A percentile compares a stretch with the other conserved stretches of the same genome.
phyloP scores from a whole-genome alignment of 139 green algal genomes.

The Chlamydomonas urium region DNA sequence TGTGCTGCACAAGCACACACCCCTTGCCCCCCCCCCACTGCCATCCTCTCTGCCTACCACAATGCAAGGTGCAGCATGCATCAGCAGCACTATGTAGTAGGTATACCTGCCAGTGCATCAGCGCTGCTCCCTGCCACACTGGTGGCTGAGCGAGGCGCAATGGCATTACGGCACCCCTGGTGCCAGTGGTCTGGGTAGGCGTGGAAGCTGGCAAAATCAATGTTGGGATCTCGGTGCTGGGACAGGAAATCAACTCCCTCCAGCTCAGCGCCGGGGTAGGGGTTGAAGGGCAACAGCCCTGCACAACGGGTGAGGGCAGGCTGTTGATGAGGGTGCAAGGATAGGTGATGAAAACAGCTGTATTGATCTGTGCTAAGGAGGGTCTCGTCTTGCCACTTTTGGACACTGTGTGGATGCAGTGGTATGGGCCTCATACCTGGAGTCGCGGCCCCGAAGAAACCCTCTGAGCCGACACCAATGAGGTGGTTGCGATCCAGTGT shows the following conservation, averaged over 20 bases:
- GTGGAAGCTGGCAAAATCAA: conserved; percentile 69
- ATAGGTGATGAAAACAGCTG: no score
- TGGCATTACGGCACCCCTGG: neutral
- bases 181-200: conserved; percentile 68
- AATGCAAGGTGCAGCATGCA: neutral
- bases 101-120: neutral
- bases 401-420: no score
- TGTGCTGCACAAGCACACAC: neutral
- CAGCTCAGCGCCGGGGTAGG: conserved; percentile 32
- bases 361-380: no score
- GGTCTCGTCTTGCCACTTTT: no score
- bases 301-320: conserved; percentile 11
- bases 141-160: no score
- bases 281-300: conserved; percentile 47
- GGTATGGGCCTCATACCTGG: conserved; percentile 25
- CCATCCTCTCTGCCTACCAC: neutral
- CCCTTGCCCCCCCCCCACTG: neutral
- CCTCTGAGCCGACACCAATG: conserved; percentile 54
- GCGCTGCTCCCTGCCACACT: neutral
- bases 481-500: conserved; percentile 58
- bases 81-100: neutral
- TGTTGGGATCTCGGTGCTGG: conserved; percentile 29
- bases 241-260: conserved; percentile 60
- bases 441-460: conserved; percentile 66
- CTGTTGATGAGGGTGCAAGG: no score